phyloP scores from a whole-genome alignment of 2,329 filamentous ascomycete species.

The Teratosphaeria epicoccoides region DNA sequence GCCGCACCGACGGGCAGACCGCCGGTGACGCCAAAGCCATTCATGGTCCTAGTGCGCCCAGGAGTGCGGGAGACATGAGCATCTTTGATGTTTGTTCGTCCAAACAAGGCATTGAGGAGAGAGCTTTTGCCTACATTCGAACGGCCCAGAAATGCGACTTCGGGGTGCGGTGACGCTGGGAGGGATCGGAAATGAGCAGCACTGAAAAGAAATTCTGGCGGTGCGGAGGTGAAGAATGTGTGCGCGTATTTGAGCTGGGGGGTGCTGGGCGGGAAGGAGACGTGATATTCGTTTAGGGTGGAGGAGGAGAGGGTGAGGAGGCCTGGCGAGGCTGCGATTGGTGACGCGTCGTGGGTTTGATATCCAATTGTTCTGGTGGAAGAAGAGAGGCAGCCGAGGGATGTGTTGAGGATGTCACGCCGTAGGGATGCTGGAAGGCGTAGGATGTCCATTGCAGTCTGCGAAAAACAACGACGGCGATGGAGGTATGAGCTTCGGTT shows the following conservation, averaged over 20 bases:
- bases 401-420: constrained; percentile 6
- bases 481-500: no score
- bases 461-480: no score
- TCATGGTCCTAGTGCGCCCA: constrained; percentile 55
- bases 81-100: constrained; percentile 28
- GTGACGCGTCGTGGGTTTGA: not conserved
- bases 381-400: constrained; percentile 1
- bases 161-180: constrained; percentile 43
- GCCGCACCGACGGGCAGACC: constrained; percentile 22
- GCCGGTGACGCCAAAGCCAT: constrained; percentile 48
- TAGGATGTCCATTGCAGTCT: constrained; percentile 17
- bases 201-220: constrained; percentile 49
- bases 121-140: constrained; percentile 62
- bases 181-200: constrained; percentile 50
- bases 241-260: constrained; percentile 32
- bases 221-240: constrained; percentile 37
- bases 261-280: constrained; percentile 21
- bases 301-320: constrained; percentile 20
- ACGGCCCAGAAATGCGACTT: constrained; percentile 57
- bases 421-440: constrained; percentile 18
- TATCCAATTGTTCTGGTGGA: not conserved
- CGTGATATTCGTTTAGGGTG: constrained; percentile 25
- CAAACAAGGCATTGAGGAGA: constrained; percentile 54
- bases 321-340: constrained; percentile 4
- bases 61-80: constrained; percentile 50